A percentile compares a stretch with the other conserved stretches of the same genome.
Conservation (phyloP, 202 grass and related monocot species). For the Miscanthus sacchariflorus region DNA sequence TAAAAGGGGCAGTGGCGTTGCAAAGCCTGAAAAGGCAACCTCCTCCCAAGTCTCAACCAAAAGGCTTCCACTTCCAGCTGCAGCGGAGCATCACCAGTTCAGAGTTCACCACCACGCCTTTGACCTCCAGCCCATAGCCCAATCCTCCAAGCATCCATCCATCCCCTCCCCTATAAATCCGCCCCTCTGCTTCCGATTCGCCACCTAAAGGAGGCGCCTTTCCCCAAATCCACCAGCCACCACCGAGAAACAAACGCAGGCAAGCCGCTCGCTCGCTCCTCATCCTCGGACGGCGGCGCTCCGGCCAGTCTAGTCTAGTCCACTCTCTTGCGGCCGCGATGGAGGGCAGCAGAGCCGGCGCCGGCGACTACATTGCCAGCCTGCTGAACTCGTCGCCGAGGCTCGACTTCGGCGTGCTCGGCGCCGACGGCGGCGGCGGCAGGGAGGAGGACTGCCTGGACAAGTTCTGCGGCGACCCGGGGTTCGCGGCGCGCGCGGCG, state of each 20-base stretch:
- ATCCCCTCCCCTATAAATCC: slow-evolving; percentile 38
- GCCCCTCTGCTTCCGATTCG: slow-evolving; percentile 35
- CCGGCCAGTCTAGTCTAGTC: neutral
- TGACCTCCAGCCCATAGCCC: slow-evolving; percentile 54
- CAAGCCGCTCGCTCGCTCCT: neutral
- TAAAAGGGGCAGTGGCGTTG: neutral
- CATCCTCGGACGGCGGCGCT: slow-evolving; percentile 29
- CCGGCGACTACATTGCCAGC: slow-evolving; percentile 55
- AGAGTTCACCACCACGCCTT: slow-evolving; percentile 40
- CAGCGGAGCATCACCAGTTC: slow-evolving; percentile 48
- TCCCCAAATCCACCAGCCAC: slow-evolving; percentile 26
- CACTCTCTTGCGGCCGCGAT: slow-evolving; percentile 30
- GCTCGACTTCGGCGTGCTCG: slow-evolving; percentile 52
- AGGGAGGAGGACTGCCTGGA: slow-evolving; percentile 54
- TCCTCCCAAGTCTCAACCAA: slow-evolving; percentile 34
- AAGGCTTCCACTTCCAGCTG: slow-evolving; percentile 59
- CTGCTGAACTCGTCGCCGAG: slow-evolving; percentile 58
- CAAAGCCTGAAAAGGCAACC: slow-evolving; percentile 30
- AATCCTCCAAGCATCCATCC: slow-evolving; percentile 46
- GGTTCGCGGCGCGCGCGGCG: slow-evolving; percentile 70
- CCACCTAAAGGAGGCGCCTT: slow-evolving; percentile 43
- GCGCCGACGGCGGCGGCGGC: neutral
- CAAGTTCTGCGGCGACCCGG: slow-evolving; percentile 67
- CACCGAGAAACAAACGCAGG: neutral
- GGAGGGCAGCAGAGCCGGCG: slow-evolving; percentile 45